These are phyloP conservation scores for Diaporthe ampelina DNA, from an alignment of 2,329 filamentous ascomycete genomes.

Conservation along the genomic window DNA sequence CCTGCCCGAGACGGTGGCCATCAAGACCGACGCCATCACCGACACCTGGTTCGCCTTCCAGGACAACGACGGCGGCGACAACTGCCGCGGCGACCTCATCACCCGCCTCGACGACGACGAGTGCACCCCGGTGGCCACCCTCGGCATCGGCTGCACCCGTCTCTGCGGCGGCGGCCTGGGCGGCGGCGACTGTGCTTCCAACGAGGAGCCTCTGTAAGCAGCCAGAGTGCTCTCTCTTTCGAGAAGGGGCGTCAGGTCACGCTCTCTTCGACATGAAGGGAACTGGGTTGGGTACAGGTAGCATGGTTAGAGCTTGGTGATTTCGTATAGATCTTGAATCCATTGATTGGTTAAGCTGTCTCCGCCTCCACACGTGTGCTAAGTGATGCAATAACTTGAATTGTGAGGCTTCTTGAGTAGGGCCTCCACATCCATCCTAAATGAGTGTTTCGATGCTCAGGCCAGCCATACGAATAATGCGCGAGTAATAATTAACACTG, in stretches of 20 bases:
- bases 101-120: not conserved
- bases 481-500: not conserved
- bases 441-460: not conserved
- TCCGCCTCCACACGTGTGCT: not conserved
- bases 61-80: not conserved
- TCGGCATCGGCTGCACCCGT: not conserved
- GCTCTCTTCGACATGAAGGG: not conserved
- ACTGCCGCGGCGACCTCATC: not conserved
- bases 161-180: not conserved
- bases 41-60: slow-evolving; percentile 24
- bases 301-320: not conserved
- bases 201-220: not conserved
- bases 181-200: not conserved
- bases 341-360: not conserved
- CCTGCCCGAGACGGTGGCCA: slow-evolving; percentile 62
- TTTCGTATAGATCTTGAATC: not conserved
- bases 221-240: no score
- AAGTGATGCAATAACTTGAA: not conserved
- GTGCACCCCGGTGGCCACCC: not conserved
- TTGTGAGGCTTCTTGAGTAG: not conserved
- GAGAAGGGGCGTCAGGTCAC: not conserved
- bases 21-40: slow-evolving; percentile 54
- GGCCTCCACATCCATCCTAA: not conserved
- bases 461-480: not conserved
- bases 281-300: not conserved